Evolutionary conservation across 768 basidiomycete genomes (phyloP).

Genomic region (Mycena kentingensis): DNA sequence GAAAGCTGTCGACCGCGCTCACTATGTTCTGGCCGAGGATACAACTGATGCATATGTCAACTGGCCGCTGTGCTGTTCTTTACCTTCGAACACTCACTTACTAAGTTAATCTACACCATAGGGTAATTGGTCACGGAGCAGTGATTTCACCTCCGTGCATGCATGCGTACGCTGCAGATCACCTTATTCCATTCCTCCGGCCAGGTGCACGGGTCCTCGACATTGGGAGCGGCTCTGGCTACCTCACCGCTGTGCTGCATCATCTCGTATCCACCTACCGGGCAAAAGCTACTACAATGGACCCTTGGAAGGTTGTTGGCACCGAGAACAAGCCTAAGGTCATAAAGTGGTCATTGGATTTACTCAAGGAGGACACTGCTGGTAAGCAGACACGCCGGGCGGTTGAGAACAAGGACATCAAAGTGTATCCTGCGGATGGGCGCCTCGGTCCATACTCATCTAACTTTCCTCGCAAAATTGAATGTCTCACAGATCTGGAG

Average conservation of each 20-base stretch:
- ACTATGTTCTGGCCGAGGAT: too few relatives aligned
- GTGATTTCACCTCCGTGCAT: conserved; percentile 98
- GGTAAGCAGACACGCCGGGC: too few relatives aligned
- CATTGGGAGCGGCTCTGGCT: conserved; percentile 87
- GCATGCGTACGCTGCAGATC: conserved; percentile 87
- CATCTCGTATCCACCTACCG: conserved; percentile 46
- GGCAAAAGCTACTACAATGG: conserved; percentile 36
- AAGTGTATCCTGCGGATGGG: too few relatives aligned
- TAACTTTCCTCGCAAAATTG: too few relatives aligned
- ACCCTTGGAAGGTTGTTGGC: conserved; percentile 54
- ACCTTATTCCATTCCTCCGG: conserved; percentile 69
- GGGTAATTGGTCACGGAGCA: conserved; percentile 78
- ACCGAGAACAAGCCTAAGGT: too few relatives aligned
- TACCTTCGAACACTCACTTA: not conserved
- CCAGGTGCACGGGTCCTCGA: conserved; percentile 82
- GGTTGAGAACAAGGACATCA: too few relatives aligned
- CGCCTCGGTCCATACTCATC: too few relatives aligned
- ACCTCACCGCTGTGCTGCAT: conserved; percentile 79
- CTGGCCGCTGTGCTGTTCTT: conserved; percentile 63
- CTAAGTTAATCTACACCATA: conserved; percentile 28
- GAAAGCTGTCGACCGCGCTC: not conserved
- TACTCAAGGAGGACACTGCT: too few relatives aligned
- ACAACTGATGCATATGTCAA: conserved; percentile 68
- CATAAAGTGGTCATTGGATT: too few relatives aligned
- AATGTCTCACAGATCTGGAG: too few relatives aligned